Evolutionary conservation across 1,284 basidiomycete genomes (phyloP).

Genomic region (Ceratobasidium sp.): DNA sequence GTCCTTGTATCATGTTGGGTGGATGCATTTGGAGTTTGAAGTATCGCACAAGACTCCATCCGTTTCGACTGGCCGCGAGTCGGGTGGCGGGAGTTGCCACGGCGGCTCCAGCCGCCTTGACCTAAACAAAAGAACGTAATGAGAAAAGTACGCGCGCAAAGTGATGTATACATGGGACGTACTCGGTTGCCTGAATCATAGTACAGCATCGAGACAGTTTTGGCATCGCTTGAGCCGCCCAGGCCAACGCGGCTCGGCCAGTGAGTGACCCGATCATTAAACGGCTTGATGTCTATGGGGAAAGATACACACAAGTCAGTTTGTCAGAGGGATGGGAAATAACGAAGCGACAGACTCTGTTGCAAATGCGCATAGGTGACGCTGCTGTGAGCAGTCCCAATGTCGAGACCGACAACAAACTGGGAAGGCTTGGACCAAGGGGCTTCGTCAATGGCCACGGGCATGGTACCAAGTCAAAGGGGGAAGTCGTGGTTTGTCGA

Average conservation of each 20-base stretch:
- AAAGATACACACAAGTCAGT: too few relatives aligned
- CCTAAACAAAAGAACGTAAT: neutral
- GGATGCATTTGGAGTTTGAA: conserved; percentile 16
- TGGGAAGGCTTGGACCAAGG: neutral
- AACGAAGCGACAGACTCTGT: neutral
- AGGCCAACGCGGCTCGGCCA: conserved; percentile 21
- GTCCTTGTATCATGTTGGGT: neutral
- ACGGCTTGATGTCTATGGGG: neutral
- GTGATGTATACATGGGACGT: too few relatives aligned
- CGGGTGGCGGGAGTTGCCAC: neutral
- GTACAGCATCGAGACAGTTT: conserved; percentile 31
- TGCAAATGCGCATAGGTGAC: conserved; percentile 7
- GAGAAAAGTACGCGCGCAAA: too few relatives aligned
- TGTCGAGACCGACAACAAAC: conserved; percentile 10
- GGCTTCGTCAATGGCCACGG: neutral
- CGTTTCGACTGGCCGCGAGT: neutral
- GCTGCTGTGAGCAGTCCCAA: conserved; percentile 25
- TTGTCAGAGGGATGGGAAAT: too few relatives aligned
- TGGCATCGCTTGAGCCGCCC: conserved; percentile 9
- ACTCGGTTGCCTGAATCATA: conserved; percentile 4
- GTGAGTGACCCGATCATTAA: conserved; percentile 17
- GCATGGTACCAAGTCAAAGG: neutral
- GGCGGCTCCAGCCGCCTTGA: conserved; percentile 2
- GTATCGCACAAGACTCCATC: conserved; percentile 11
- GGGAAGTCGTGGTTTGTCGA: too few relatives aligned